Base-by-base conservation (phyloP, 2,329 filamentous ascomycete species). In the Sporothrix curviconia region DNA sequence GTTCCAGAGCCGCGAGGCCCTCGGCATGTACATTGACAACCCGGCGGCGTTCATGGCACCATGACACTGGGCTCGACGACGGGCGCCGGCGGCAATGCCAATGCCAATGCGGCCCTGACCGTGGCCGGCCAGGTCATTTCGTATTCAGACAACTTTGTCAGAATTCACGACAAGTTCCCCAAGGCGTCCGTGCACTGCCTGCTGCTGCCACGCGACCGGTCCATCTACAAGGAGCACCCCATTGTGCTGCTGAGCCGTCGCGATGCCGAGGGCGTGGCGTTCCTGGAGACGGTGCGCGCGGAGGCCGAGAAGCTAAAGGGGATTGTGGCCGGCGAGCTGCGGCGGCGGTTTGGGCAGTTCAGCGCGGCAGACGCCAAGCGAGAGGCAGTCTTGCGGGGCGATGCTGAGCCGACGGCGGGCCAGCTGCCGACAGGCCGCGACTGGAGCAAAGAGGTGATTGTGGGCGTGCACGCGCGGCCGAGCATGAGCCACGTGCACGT, bases 401-500 rank as follows among this genome's bases (percentile, higher is more conserved):
- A 81, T 50, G 84, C 78, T n/a, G 85, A 87, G 28, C 28, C 11
- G 0, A 79, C 92, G 64, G 77, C 85, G 62, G 78, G 78, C 1
- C 75, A 82, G 11, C 73, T 92, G 8, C 91, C 91, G 0, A 61
- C 67, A 0, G 92, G 91, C 0, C 79, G 92, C 24, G 85, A 96
- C 72, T 97, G 91, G 89, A 72, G 76, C 40, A 74, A 75, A 12
- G 90, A 94, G 25, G 79, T 97, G 50, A 80, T 82, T 51, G 80
- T 85, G 19, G 94, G 94, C 14, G 81, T 96, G 7, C 94, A 99
- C 72, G 87, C 90, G 3, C 83, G 86, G 64, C 94, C 94, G 3
- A 92, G 87, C 57, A 97, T 99, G 94, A 86, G 82, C 62, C 90
- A 97, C 69, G 69, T 97, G 56, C 94, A 99, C 71, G 78, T 97